Conservation (phyloP, 2,329 filamentous ascomycete species). For the Cercospora berteroae region DNA sequence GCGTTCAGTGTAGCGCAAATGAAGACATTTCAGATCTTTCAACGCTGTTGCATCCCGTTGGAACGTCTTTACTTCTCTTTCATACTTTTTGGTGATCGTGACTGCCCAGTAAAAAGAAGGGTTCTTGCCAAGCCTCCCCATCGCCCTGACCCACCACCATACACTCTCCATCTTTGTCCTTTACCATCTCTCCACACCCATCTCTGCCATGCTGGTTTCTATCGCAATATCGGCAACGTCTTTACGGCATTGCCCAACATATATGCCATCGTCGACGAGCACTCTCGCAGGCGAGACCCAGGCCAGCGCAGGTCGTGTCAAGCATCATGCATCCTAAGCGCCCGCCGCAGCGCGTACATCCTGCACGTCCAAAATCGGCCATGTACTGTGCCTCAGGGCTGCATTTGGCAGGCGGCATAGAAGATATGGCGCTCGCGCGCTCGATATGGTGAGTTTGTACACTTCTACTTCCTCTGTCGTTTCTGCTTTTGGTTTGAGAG, state of each 20-base stretch:
- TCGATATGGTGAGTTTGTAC: neutral
- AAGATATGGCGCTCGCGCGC: neutral
- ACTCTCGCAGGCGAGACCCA: too few species aligned
- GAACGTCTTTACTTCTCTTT: neutral
- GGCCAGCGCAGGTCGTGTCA: neutral
- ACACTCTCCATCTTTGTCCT: neutral
- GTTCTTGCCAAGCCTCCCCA: neutral
- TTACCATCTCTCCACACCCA: neutral
- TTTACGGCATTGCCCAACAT: neutral
- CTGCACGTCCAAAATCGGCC: neutral
- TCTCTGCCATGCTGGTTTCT: neutral
- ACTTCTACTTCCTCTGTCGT: neutral
- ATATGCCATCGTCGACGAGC: neutral
- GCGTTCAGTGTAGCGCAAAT: constrained; percentile 26
- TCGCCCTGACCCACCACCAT: neutral
- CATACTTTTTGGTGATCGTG: neutral
- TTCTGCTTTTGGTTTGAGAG: neutral
- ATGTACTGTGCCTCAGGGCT: constrained; percentile 18
- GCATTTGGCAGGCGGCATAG: constrained; percentile 15
- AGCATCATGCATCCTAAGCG: constrained; percentile 7
- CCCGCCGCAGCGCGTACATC: constrained; percentile 7
- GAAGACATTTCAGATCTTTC: constrained; percentile 15
- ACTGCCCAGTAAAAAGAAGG: neutral
- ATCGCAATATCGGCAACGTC: neutral
- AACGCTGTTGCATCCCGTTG: neutral